phyloP scores from a whole-genome alignment of 331 rosid species.

The Arachis monticola region DNA sequence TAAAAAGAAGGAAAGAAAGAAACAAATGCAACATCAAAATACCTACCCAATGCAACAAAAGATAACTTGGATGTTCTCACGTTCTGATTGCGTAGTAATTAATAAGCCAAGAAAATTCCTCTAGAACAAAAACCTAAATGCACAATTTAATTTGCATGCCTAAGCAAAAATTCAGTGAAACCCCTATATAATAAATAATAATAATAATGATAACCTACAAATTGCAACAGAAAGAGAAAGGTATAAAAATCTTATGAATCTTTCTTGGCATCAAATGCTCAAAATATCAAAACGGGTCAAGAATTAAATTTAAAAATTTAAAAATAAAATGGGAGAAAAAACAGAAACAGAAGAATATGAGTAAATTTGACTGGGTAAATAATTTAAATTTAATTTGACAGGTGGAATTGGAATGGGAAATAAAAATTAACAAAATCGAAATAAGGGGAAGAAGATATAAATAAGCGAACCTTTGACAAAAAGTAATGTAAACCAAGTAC shows the following conservation, averaged over 20 bases:
- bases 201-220: slow-evolving; percentile 23
- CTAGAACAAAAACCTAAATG: slow-evolving; percentile 45
- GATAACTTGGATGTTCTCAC: slow-evolving; percentile 43
- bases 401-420: slow-evolving; percentile 37
- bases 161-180: slow-evolving; percentile 38
- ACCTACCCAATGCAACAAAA: slow-evolving; percentile 53
- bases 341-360: slow-evolving; percentile 24
- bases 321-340: background rate
- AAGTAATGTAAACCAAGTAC: slow-evolving; percentile 1
- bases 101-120: slow-evolving; percentile 35
- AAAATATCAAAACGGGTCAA: slow-evolving; percentile 17
- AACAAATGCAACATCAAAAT: slow-evolving; percentile 33
- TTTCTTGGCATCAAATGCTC: slow-evolving; percentile 47
- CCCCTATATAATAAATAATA: background rate
- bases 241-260: slow-evolving; percentile 36
- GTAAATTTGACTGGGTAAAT: slow-evolving; percentile 57
- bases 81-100: slow-evolving; percentile 50
- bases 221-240: slow-evolving; percentile 38
- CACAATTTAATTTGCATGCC: slow-evolving; percentile 52
- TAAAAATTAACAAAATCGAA: slow-evolving; percentile 28
- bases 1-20: background rate
- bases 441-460: slow-evolving; percentile 39
- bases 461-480: slow-evolving; percentile 5
- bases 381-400: slow-evolving; percentile 34
- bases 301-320: slow-evolving; percentile 24